Conservation (phyloP, 768 basidiomycete genomes). For the Strobilomyces confusus region DNA sequence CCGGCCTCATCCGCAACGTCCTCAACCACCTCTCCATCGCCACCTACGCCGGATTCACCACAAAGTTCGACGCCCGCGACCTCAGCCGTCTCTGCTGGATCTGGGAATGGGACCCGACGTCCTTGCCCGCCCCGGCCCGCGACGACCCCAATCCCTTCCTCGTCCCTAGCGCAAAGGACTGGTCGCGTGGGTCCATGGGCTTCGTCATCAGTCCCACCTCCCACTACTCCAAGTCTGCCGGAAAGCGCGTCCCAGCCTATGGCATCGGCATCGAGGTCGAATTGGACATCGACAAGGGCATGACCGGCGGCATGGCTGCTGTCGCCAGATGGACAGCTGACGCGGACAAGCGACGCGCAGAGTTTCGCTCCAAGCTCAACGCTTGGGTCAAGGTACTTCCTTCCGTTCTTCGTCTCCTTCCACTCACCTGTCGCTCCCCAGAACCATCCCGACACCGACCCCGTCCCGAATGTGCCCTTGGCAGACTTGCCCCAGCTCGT, state of each 20-base stretch:
- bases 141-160: constrained; percentile 76
- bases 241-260: constrained; percentile 72
- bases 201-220: constrained; percentile 68
- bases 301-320: constrained; percentile 82
- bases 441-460: constrained; percentile 44
- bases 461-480: constrained; percentile 57
- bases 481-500: constrained; percentile 62
- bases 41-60: constrained; percentile 63
- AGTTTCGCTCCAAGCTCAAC: constrained; percentile 57
- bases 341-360: constrained; percentile 54
- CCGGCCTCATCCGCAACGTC: constrained; percentile 71
- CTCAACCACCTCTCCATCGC: constrained; percentile 71
- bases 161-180: constrained; percentile 51
- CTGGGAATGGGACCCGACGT: constrained; percentile 79
- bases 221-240: constrained; percentile 62
- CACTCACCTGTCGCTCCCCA: constrained; percentile 28
- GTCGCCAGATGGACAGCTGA: constrained; percentile 84
- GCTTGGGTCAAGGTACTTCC: constrained; percentile 56
- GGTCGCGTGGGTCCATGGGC: constrained; percentile 80
- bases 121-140: constrained; percentile 31
- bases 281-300: constrained; percentile 76
- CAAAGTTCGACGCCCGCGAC: constrained; percentile 64
- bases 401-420: not conserved
- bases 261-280: constrained; percentile 87
- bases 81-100: constrained; percentile 78